Base-by-base conservation (phyloP, 257 asterid species). In the Leonotis leonurus region DNA sequence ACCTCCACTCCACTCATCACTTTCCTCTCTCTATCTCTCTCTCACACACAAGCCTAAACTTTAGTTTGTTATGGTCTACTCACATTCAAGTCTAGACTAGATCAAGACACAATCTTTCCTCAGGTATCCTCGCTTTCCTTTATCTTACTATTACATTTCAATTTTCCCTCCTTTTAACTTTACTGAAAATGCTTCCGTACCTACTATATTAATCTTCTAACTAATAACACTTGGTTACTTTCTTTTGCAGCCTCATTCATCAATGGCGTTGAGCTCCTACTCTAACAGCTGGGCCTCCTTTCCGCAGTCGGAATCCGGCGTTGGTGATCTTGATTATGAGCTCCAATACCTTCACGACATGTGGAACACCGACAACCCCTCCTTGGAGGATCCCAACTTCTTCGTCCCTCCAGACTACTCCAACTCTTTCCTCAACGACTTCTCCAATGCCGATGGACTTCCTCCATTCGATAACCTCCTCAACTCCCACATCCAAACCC, bases 231-330 rank as follows among this genome's bases (percentile, higher is more conserved):
- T 55, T 16, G 6, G 11, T 26, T 58, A 40, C 11, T 4, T 0
- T 35, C 41, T 8, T 65, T 62, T 27, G 4, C 27, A 60, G 66
- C 52, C 12, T 8, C 3, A 53, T 3, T 39, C 83, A 67, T 43
- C 69, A 59, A 74, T 74, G 83, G 80, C 83, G 53, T 43, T 80
- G 77, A 80, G 83, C 77, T 74, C 65, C 79, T 65, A 62, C 75
- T 53, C 82, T 6, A 76, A 35, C 41, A 35, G 70, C 70, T 70
- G 73, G 73, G 41, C 41, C 14, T 35, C n/a, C 1, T 9, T 35
- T 35, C 41, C 0, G n/a, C 4, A 12, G n/a, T 35, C n/a, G n/a
- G 41, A 35, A 8, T 46, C 78, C 11, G 76, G 70, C 27, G 2
- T 29, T 4, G n/a, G 35, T 44, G 3, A 40, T 9, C 5, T 5